A percentile compares a stretch with the other conserved stretches of the same genome.
These are phyloP conservation scores for Epithemia pelagica DNA, from an alignment of 108 stramenopile genomes.

Conservation along the genomic window DNA sequence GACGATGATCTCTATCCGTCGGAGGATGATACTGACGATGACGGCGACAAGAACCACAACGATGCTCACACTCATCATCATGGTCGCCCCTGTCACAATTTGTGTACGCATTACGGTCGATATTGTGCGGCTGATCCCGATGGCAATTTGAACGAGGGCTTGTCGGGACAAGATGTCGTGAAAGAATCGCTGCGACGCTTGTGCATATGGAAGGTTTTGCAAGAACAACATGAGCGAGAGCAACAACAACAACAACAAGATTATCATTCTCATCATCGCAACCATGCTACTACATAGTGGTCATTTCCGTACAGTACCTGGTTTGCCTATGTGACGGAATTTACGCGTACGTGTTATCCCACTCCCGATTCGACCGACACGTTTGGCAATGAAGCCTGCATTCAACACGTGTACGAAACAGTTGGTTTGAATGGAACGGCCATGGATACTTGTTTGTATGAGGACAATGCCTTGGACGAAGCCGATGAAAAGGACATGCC, in stretches of 20 bases:
- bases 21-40: too few relatives aligned
- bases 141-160: slow-evolving; percentile 78
- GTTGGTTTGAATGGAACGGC: background rate
- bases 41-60: too few relatives aligned
- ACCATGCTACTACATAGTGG: background rate
- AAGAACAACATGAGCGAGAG: background rate
- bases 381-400: background rate
- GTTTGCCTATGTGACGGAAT: background rate
- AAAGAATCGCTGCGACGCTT: slow-evolving; percentile 79
- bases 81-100: slow-evolving; percentile 44
- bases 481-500: background rate
- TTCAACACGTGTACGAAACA: background rate
- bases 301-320: background rate
- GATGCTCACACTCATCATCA: background rate
- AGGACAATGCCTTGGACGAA: background rate
- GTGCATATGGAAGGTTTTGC: slow-evolving; percentile 78
- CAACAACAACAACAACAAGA: background rate
- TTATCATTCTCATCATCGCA: background rate
- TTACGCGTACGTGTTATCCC: background rate
- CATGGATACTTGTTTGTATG: background rate
- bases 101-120: slow-evolving; percentile 89
- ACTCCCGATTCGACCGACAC: background rate
- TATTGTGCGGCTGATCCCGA: slow-evolving; percentile 93
- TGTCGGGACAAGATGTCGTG: slow-evolving; percentile 89
- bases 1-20: too few relatives aligned